Evolutionary conservation across 2,329 filamentous ascomycete species (phyloP).

Genomic region (Nigrograna mackinnonii): DNA sequence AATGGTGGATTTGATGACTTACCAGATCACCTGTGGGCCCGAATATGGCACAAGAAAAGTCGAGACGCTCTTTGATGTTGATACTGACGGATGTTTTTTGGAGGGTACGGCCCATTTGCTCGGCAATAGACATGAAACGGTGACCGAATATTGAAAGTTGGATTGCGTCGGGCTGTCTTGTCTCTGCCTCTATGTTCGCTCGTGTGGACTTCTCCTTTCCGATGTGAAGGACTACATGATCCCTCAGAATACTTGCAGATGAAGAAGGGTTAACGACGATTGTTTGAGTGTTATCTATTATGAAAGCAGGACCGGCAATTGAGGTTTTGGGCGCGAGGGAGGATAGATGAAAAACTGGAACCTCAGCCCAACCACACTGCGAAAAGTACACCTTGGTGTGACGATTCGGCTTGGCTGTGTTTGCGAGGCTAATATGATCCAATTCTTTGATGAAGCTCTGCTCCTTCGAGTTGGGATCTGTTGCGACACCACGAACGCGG

Average conservation of each 20-base stretch:
- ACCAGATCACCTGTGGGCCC: background rate
- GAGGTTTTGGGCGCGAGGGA: slow-evolving; percentile 15
- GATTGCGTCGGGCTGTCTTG: slow-evolving; percentile 23
- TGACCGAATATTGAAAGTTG: slow-evolving; percentile 11
- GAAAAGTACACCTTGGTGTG: slow-evolving; percentile 24
- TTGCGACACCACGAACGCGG: slow-evolving; percentile 42
- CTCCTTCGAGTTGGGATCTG: slow-evolving; percentile 7
- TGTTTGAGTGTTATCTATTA: slow-evolving; percentile 50
- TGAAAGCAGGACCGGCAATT: slow-evolving; percentile 32
- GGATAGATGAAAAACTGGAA: slow-evolving; percentile 26
- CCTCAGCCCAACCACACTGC: slow-evolving; percentile 16
- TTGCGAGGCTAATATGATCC: slow-evolving; percentile 4
- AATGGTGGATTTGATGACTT: no score
- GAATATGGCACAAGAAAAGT: background rate
- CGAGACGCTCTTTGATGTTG: background rate
- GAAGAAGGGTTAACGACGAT: slow-evolving; percentile 46
- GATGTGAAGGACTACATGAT: slow-evolving; percentile 43
- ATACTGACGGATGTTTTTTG: background rate
- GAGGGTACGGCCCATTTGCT: background rate
- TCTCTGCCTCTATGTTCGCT: slow-evolving; percentile 1
- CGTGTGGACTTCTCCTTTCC: slow-evolving; percentile 20
- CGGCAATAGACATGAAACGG: background rate
- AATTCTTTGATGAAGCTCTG: slow-evolving; percentile 20
- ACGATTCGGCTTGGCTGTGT: slow-evolving; percentile 6
- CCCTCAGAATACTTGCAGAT: slow-evolving; percentile 40